Conservation (phyloP, 345 rosid species). For the Murraya koenigii region DNA sequence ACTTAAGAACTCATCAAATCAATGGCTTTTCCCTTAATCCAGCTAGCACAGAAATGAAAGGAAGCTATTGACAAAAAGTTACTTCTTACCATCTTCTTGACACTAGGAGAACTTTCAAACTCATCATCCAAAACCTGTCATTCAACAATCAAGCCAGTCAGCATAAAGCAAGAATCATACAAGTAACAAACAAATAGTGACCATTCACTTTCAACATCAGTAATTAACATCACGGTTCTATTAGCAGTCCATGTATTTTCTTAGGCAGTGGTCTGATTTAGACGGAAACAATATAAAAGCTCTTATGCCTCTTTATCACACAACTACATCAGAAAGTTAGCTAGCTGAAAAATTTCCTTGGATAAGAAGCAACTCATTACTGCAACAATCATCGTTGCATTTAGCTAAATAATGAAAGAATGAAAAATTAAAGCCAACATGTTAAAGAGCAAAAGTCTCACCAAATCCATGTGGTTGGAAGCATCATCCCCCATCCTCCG, state of each 20-base stretch:
- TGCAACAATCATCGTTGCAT: not conserved
- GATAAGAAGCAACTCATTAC: not conserved
- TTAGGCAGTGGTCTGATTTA: not conserved
- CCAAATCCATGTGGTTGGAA: slow-evolving; percentile 42
- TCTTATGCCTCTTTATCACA: not conserved
- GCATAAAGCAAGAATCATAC: not conserved
- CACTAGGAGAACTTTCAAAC: slow-evolving; percentile 37
- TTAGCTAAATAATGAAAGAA: not conserved
- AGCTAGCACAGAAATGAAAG: not conserved
- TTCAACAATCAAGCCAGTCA: slow-evolving; percentile 12
- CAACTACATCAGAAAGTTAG: not conserved
- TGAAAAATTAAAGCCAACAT: not conserved
- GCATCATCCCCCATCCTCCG: slow-evolving; percentile 57
- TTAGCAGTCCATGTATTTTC: not conserved
- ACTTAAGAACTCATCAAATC: not conserved
- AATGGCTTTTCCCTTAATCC: not conserved
- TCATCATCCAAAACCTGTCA: slow-evolving; percentile 48
- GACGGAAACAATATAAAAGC: not conserved
- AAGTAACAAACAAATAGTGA: not conserved
- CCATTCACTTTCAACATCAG: not conserved
- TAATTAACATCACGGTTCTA: not conserved
- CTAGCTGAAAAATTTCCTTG: not conserved
- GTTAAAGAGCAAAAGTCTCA: slow-evolving; percentile 17
- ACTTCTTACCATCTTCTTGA: slow-evolving; percentile 66
- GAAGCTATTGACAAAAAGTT: not conserved